phyloP scores from a whole-genome alignment of 78 protist genomes.

The Carpediemonas membranifera region DNA sequence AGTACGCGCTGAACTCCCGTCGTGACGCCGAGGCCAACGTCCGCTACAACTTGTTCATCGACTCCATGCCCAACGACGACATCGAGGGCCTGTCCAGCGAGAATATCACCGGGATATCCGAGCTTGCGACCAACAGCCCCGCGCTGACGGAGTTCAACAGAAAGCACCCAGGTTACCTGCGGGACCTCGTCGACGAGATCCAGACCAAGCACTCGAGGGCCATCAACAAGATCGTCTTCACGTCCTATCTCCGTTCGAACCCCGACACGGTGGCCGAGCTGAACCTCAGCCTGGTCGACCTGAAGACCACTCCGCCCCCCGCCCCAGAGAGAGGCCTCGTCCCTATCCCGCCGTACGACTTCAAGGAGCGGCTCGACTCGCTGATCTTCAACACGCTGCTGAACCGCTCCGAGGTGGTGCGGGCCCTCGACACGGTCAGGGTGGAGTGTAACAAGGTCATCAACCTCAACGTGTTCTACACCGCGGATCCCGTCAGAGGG shows the following conservation, averaged over 20 bases:
- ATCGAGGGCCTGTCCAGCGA: conserved; percentile 5
- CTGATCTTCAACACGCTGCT: conserved; percentile 3
- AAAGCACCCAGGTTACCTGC: no score
- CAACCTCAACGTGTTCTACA: conserved; percentile 14
- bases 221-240: conserved; percentile 36
- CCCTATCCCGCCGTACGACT: conserved; percentile 16
- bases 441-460: conserved; percentile 28
- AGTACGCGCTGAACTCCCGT: conserved; percentile 21
- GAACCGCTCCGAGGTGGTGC: conserved; percentile 14
- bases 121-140: conserved; percentile 15
- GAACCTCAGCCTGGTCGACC: no score
- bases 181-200: conserved; percentile 36
- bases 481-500: no score
- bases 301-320: no score
- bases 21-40: neutral
- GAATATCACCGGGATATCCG: neutral
- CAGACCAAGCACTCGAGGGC: conserved; percentile 29
- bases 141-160: no score
- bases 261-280: no score
- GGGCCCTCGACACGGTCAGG: conserved; percentile 25
- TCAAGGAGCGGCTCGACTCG: neutral
- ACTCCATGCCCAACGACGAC: conserved; percentile 63
- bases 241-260: no score
- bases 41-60: conserved; percentile 35
- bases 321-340: neutral